These are phyloP conservation scores for Cystobasidium ongulense DNA, from an alignment of 768 basidiomycete genomes.

Conservation along the genomic window DNA sequence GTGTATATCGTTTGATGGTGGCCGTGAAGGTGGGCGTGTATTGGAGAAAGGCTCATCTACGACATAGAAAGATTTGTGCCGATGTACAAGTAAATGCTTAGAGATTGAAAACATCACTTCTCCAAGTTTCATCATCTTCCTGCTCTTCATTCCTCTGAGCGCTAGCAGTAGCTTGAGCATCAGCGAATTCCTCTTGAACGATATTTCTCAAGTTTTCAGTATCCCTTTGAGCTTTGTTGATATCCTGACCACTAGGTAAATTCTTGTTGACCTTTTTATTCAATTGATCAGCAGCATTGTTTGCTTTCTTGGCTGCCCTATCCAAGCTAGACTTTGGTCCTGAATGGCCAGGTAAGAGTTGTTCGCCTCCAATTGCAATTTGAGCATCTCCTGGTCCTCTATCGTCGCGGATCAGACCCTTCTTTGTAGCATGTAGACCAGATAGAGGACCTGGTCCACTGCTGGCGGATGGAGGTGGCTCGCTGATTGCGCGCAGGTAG, in stretches of 20 bases:
- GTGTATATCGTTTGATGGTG: too few species aligned
- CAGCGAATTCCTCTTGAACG: conserved; percentile 24
- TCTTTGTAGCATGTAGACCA: conserved; percentile 17
- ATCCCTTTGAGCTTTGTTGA: not conserved
- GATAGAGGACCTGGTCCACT: conserved; percentile 8
- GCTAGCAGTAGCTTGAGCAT: conserved; percentile 20
- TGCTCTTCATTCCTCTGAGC: conserved; percentile 15
- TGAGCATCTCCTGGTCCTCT: conserved; percentile 18
- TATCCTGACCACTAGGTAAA: conserved; percentile 8
- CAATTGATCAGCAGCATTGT: not conserved
- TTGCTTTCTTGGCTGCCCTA: conserved; percentile 18
- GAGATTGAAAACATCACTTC: conserved; percentile 27
- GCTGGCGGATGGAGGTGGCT: conserved; percentile 18
- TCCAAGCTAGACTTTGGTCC: conserved; percentile 19
- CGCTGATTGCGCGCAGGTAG: conserved; percentile 13
- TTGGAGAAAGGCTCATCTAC: too few species aligned
- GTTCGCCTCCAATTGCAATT: conserved; percentile 27
- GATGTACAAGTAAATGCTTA: too few species aligned
- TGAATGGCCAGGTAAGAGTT: conserved; percentile 23
- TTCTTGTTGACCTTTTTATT: conserved; percentile 12
- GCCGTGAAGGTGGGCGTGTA: too few species aligned
- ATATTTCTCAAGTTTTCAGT: conserved; percentile 11
- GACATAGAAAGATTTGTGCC: too few species aligned
- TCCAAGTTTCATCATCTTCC: conserved; percentile 18
- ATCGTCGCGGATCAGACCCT: conserved; percentile 27